phyloP scores from a whole-genome alignment of 768 basidiomycete genomes.

The Leccinellum rugosiceps region DNA sequence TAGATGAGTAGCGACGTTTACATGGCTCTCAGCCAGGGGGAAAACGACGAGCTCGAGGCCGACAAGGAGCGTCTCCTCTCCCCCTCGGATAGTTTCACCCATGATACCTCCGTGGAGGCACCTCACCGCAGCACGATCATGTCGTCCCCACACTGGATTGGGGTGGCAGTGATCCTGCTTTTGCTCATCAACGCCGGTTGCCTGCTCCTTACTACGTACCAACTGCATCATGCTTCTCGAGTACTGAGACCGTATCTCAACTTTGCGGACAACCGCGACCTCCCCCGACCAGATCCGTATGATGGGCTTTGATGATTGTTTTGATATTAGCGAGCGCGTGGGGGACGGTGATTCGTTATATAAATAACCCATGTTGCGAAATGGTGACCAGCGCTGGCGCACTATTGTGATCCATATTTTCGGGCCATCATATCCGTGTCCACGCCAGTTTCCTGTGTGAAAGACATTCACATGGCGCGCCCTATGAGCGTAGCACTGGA shows the following conservation, averaged over 20 bases:
- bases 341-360: not conserved
- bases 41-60: slow-evolving; percentile 8
- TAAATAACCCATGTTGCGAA: not conserved
- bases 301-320: slow-evolving; percentile 24
- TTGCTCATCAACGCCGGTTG: slow-evolving; percentile 25
- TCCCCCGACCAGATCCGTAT: slow-evolving; percentile 30
- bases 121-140: not conserved
- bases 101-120: slow-evolving; percentile 2
- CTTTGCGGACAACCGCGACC: slow-evolving; percentile 23
- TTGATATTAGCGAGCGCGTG: not conserved
- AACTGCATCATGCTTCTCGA: slow-evolving; percentile 16
- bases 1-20: slow-evolving; percentile 19
- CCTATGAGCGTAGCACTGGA: not conserved
- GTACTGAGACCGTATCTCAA: slow-evolving; percentile 16
- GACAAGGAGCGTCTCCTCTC: slow-evolving; percentile 17
- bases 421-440: not conserved
- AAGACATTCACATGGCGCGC: not conserved
- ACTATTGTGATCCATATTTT: slow-evolving; percentile 4
- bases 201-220: slow-evolving; percentile 13
- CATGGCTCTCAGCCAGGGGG: slow-evolving; percentile 4
- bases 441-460: not conserved
- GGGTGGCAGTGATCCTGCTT: slow-evolving; percentile 18
- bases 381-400: not conserved
- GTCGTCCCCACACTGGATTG: slow-evolving; percentile 8
- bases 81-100: not conserved